Base-by-base conservation (phyloP, 106 monocot species). In the Dendrobium huoshanense region DNA sequence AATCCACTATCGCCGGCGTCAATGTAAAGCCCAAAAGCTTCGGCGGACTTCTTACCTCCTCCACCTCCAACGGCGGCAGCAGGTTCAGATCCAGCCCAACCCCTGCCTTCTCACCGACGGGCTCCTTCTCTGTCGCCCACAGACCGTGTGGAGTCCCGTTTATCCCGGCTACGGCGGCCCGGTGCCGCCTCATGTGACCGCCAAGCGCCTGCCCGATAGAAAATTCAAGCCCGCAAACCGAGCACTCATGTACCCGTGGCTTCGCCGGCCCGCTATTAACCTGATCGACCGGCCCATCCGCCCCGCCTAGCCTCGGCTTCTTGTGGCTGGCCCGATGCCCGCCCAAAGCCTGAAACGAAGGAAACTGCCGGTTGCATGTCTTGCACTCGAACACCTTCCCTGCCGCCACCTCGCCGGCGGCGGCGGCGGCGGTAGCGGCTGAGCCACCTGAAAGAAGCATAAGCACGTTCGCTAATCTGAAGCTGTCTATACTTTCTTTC, bases 271-370 rank as follows among this genome's bases (percentile, higher is more conserved):
- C 61, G 1, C 29, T 2, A 0, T 22, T 27, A 1, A 37, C 31
- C 54, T 37, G 10, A 11, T 75, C 45, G 22, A 5, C 9, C 22
- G 4, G 9, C 0, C 44, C 55, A 2, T 24, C 82, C 2, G 15
- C 51, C 17, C 40, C 77, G 0, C 5, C 27, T 16, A 78, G 40
- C 82, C 80, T 80, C 64, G 86, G 84, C 59, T 85, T 91, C 75
- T 93, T 93, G 82, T 95, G 95, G 78, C 91, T 89, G 5, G 91
- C 87, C 3, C 91, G 86, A 80, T 91, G 91, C 4, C 88, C 88
- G 0, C 91, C 91, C 47, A 91, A 83, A 9, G 91, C 91, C 40
- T 91, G 91, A 43, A 92, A 92, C 15, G 92, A 86, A 1, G 83
- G 58, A 70, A 92, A 92, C 88, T 80, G 80, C 15, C 89, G 86